Evolutionary conservation across 345 rosid genomes (phyloP).

Genomic region (Psidium friedrichsthalianum): DNA sequence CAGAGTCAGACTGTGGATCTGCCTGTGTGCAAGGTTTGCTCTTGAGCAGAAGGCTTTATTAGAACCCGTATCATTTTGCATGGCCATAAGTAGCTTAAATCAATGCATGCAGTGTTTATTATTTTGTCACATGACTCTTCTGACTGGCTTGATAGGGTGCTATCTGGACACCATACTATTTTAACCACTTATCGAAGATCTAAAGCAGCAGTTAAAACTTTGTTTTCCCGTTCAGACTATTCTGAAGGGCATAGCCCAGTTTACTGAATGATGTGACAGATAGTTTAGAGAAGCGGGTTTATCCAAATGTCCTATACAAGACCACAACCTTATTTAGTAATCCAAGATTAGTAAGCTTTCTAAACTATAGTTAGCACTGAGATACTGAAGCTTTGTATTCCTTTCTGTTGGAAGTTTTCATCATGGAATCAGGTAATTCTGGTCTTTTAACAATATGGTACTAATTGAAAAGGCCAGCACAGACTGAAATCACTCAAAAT

Average conservation of each 20-base stretch:
- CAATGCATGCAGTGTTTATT: not conserved
- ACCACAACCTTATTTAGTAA: not conserved
- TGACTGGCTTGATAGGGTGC: not conserved
- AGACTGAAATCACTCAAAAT: not conserved
- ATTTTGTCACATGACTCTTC: not conserved
- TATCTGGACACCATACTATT: not conserved
- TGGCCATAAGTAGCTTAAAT: not conserved
- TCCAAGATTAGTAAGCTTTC: not conserved
- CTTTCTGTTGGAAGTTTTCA: not conserved
- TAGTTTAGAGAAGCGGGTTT: not conserved
- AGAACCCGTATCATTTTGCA: not conserved
- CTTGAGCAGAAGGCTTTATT: not conserved
- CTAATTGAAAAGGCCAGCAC: not conserved
- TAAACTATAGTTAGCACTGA: not conserved
- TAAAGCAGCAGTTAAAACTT: not conserved
- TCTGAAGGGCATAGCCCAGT: not conserved
- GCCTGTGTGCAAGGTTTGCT: slow-evolving; percentile 79
- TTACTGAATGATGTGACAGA: not conserved
- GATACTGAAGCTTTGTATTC: not conserved
- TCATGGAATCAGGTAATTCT: not conserved
- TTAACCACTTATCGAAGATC: not conserved
- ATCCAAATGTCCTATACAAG: not conserved
- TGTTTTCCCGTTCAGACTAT: not conserved
- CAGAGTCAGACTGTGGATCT: slow-evolving; percentile 98
- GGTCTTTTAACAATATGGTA: not conserved